These are phyloP conservation scores for Phytophthora foliorum DNA, from an alignment of 352 stramenopile genomes.

Conservation along the genomic window DNA sequence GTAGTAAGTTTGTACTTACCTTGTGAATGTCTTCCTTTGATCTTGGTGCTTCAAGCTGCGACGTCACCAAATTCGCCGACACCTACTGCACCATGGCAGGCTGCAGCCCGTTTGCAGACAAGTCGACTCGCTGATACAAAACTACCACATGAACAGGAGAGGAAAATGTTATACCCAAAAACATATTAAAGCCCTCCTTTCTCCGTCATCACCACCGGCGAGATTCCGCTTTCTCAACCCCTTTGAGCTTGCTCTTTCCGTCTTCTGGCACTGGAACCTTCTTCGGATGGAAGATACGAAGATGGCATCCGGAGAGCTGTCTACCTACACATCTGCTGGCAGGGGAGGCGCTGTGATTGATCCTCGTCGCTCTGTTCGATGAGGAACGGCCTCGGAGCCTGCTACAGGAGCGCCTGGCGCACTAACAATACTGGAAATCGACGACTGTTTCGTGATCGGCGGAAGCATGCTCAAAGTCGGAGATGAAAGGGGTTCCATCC, in stretches of 20 bases:
- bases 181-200: slow-evolving; percentile 46
- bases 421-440: slow-evolving; percentile 46
- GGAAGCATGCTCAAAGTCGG: slow-evolving; percentile 85
- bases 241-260: slow-evolving; percentile 24
- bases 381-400: slow-evolving; percentile 33
- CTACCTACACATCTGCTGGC: slow-evolving; percentile 43
- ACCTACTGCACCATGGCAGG: slow-evolving; percentile 88
- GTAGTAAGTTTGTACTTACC: slow-evolving; percentile 11
- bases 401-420: slow-evolving; percentile 27
- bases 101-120: slow-evolving; percentile 88
- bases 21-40: slow-evolving; percentile 10
- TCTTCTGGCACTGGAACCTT: slow-evolving; percentile 25
- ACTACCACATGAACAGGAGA: slow-evolving; percentile 7
- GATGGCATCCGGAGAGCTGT: slow-evolving; percentile 28
- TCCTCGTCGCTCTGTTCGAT: slow-evolving; percentile 59
- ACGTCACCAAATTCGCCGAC: slow-evolving; percentile 88
- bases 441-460: slow-evolving; percentile 62
- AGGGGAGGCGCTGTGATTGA: slow-evolving; percentile 47
- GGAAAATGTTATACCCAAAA: slow-evolving; percentile 33
- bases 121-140: slow-evolving; percentile 70
- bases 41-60: slow-evolving; percentile 56
- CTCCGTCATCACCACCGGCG: slow-evolving; percentile 29
- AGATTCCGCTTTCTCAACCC: slow-evolving; percentile 22
- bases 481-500: slow-evolving; percentile 74
- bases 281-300: slow-evolving; percentile 24